These are phyloP conservation scores for Mycosarcoma maydis DNA, from an alignment of 1,284 basidiomycete species.

Conservation along the genomic window DNA sequence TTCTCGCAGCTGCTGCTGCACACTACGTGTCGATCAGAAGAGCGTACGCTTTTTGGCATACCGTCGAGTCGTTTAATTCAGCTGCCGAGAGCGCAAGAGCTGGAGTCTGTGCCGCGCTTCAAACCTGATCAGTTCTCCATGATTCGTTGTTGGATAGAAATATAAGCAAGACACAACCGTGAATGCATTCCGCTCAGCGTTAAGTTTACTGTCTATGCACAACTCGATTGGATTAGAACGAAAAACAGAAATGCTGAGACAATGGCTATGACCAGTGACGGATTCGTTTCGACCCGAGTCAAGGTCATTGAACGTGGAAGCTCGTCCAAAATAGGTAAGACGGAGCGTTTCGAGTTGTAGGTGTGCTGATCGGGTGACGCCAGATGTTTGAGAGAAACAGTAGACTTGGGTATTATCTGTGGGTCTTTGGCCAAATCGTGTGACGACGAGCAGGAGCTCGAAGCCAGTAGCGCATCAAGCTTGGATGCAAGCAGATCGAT, in stretches of 20 bases:
- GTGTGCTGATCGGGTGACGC: too few species aligned
- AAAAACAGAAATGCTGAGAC: not conserved
- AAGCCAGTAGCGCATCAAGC: constrained; percentile 9
- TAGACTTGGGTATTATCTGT: too few species aligned
- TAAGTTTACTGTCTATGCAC: too few species aligned
- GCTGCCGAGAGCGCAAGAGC: constrained; percentile 8
- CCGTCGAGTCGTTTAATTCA: constrained; percentile 41
- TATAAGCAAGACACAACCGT: not conserved
- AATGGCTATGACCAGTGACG: constrained; percentile 2
- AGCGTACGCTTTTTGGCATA: constrained; percentile 64
- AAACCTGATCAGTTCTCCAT: not conserved
- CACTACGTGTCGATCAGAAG: constrained; percentile 72
- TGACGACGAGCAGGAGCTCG: not conserved
- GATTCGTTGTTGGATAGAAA: not conserved
- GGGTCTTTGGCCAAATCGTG: not conserved
- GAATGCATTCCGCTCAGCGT: too few species aligned
- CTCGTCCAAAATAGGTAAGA: too few species aligned
- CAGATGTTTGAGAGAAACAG: too few species aligned
- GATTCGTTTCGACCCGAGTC: not conserved
- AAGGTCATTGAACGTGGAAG: not conserved
- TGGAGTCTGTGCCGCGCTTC: constrained; percentile 45
- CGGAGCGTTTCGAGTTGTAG: too few species aligned
- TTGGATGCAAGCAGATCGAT: constrained; percentile 11
- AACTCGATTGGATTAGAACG: constrained; percentile 3
- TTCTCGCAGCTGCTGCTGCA: constrained; percentile 79